These are phyloP conservation scores for Globisporangium nodosum DNA, from an alignment of 352 stramenopile species.

Conservation along the genomic window DNA sequence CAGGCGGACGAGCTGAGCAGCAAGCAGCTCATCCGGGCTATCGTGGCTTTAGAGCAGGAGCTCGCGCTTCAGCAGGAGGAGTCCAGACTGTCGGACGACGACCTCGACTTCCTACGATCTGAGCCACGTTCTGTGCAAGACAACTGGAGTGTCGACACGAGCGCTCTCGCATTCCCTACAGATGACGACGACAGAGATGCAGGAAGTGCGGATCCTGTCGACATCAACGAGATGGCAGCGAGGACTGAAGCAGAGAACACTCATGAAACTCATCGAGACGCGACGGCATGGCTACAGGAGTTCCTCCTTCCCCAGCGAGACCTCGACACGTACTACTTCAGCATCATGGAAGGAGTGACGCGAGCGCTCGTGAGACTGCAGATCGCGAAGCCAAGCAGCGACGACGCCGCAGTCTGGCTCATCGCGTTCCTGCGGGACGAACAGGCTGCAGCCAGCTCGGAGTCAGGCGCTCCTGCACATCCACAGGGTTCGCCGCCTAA, in stretches of 20 bases:
- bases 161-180: conserved; percentile 20
- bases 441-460: not conserved
- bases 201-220: not conserved
- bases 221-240: not conserved
- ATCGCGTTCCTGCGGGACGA: conserved; percentile 28
- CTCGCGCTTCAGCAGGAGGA: conserved; percentile 36
- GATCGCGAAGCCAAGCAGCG: conserved; percentile 19
- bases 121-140: conserved; percentile 26
- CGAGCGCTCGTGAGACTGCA: conserved; percentile 38
- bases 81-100: conserved; percentile 20
- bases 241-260: not conserved
- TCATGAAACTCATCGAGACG: not conserved
- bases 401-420: conserved; percentile 38
- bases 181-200: not conserved
- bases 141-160: conserved; percentile 44
- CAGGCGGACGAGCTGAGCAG: conserved; percentile 34
- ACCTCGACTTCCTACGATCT: conserved; percentile 35
- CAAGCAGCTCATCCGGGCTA: conserved; percentile 41
- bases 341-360: conserved; percentile 30
- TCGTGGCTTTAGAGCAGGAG: conserved; percentile 26
- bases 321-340: conserved; percentile 40
- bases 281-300: conserved; percentile 10
- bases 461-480: not conserved
- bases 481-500: too few species aligned
- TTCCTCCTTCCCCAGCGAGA: conserved; percentile 26